Conservation (phyloP, 2,329 filamentous ascomycete species). For the Beauveria brongniartii region DNA sequence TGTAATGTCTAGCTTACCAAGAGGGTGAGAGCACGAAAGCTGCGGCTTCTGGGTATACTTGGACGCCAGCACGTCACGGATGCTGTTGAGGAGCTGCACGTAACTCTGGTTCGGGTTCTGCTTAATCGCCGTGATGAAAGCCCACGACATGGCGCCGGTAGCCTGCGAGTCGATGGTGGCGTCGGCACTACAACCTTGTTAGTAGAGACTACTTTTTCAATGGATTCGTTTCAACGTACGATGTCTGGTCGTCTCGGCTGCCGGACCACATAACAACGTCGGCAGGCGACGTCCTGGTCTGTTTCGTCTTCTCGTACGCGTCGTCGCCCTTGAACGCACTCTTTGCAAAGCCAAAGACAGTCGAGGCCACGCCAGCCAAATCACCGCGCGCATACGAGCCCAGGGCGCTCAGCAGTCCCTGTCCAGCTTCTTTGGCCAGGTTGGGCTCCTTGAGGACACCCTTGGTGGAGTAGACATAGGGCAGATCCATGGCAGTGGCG, state of each 20-base stretch:
- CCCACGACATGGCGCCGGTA: constrained; percentile 97
- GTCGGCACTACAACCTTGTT: constrained; percentile 58
- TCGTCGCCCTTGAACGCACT: constrained; percentile 74
- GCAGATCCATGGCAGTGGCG: constrained; percentile 67
- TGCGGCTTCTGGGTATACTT: constrained; percentile 96
- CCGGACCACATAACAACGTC: constrained; percentile 98
- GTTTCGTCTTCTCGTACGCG: constrained; percentile 69
- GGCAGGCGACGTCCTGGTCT: constrained; percentile 87
- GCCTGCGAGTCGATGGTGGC: constrained; percentile 81
- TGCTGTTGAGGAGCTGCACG: constrained; percentile 88
- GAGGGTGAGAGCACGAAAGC: constrained; percentile 87
- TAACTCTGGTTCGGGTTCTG: constrained; percentile 95
- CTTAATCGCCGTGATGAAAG: constrained; percentile 84
- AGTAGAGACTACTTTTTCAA: constrained; percentile 9
- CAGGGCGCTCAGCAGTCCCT: constrained; percentile 64
- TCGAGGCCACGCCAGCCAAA: constrained; percentile 69
- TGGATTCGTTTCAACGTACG: constrained; percentile 39
- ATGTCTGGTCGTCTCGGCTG: constrained; percentile 91
- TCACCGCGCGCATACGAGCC: constrained; percentile 78
- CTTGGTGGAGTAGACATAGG: constrained; percentile 74
- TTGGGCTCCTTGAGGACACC: constrained; percentile 76
- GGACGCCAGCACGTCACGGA: constrained; percentile 76
- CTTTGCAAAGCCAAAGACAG: constrained; percentile 80
- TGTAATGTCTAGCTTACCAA: constrained; percentile 56
- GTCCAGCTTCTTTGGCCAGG: constrained; percentile 69